These are phyloP conservation scores for Favolaschia claudopus DNA, from an alignment of 768 basidiomycete species.

Conservation along the genomic window DNA sequence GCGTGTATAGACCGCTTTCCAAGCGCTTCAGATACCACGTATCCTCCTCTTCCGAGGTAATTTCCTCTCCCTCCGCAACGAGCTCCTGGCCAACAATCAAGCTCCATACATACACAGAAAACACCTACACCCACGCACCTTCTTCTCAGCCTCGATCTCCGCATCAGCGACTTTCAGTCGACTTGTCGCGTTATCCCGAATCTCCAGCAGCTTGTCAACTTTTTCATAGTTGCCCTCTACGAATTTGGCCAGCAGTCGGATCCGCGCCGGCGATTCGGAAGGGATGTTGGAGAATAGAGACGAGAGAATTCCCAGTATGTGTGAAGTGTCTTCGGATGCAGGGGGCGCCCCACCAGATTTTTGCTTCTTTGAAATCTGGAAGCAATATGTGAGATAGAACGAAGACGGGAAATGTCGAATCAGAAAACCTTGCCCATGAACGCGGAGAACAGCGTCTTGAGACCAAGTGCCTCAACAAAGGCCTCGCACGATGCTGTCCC, in stretches of 20 bases:
- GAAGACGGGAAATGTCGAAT: neutral
- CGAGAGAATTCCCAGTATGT: constrained; percentile 86
- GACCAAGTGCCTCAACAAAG: constrained; percentile 87
- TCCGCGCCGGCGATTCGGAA: constrained; percentile 81
- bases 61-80: constrained; percentile 61
- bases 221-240: constrained; percentile 94
- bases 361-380: constrained; percentile 68
- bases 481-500: constrained; percentile 77
- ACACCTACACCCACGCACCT: constrained; percentile 46
- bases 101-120: too few relatives aligned
- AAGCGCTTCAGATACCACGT: constrained; percentile 86
- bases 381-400: neutral
- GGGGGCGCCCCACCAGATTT: constrained; percentile 55
- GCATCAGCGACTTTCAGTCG: constrained; percentile 68
- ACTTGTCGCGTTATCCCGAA: constrained; percentile 72
- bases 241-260: constrained; percentile 90
- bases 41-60: constrained; percentile 71
- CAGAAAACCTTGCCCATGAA: constrained; percentile 90
- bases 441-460: constrained; percentile 89
- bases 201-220: constrained; percentile 90
- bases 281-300: constrained; percentile 88
- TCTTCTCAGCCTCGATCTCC: constrained; percentile 74
- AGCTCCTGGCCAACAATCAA: constrained; percentile 50
- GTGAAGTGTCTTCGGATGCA: constrained; percentile 83
- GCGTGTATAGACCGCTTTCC: constrained; percentile 85